phyloP scores from a whole-genome alignment of 306 rosid genomes.

The Sicyos baderoa region DNA sequence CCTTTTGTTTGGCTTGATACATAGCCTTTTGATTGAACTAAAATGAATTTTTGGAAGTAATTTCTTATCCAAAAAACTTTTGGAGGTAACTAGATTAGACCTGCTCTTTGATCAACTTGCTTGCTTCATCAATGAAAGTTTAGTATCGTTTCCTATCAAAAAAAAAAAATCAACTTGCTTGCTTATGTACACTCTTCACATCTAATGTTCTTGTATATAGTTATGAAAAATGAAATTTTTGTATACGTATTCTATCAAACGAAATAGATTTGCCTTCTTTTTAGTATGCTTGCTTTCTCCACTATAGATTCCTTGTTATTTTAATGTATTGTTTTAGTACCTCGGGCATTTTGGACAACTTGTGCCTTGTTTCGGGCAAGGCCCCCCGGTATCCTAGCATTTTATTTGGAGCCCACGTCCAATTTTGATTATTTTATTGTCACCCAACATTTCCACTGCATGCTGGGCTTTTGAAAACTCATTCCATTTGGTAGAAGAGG shows the following conservation, averaged over 20 bases:
- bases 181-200: not conserved
- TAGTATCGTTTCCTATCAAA: too few relatives aligned
- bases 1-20: not conserved
- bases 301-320: not conserved
- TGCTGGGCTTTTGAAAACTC: not conserved
- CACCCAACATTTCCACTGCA: not conserved
- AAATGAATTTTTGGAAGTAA: not conserved
- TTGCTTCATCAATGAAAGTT: too few relatives aligned
- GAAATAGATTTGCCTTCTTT: not conserved
- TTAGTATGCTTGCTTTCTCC: too few relatives aligned
- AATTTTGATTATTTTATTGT: not conserved
- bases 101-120: slow-evolving; percentile 10
- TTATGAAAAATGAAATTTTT: not conserved
- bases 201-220: not conserved
- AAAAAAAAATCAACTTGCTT: slow-evolving; percentile 17
- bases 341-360: not conserved
- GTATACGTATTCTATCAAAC: not conserved
- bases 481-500: not conserved
- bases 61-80: too few relatives aligned
- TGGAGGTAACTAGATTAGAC: not conserved
- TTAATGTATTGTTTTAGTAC: not conserved
- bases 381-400: not conserved
- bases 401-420: not conserved
- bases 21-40: not conserved
- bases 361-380: not conserved